phyloP scores from a whole-genome alignment of 257 asterid species.

The Nicotiana otophora region DNA sequence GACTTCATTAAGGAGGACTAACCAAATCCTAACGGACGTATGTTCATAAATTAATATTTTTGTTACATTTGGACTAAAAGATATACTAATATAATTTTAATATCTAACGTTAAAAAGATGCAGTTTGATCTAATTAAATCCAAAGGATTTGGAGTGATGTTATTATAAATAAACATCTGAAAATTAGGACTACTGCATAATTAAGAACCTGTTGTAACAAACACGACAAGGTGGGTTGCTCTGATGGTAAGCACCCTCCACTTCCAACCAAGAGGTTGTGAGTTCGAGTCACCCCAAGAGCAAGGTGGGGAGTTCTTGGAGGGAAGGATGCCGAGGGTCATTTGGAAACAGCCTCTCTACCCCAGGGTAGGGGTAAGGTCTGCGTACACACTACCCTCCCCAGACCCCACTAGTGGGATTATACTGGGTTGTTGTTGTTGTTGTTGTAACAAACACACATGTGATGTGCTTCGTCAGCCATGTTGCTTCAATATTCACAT shows the following conservation, averaged over 20 bases:
- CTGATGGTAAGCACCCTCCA: no score
- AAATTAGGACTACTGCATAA: background rate
- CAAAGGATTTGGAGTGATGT: background rate
- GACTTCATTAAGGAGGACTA: background rate
- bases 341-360: no score
- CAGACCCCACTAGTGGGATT: no score
- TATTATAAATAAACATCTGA: background rate
- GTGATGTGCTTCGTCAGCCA: conserved; percentile 46
- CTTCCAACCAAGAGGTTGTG: no score
- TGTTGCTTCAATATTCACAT: conserved; percentile 39
- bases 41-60: no score
- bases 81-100: background rate
- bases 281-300: no score
- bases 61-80: background rate
- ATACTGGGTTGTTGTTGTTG: no score
- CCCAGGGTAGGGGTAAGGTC: no score
- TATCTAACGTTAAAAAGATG: background rate
- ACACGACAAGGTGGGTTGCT: no score
- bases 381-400: no score
- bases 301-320: no score
- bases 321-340: no score
- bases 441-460: conserved; percentile 38
- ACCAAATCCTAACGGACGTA: background rate
- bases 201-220: conserved; percentile 17
- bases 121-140: background rate